A percentile compares a stretch with the other conserved stretches of the same genome.
Conservation (phyloP, 306 rosid genomes). For the Sophora flavescens region DNA sequence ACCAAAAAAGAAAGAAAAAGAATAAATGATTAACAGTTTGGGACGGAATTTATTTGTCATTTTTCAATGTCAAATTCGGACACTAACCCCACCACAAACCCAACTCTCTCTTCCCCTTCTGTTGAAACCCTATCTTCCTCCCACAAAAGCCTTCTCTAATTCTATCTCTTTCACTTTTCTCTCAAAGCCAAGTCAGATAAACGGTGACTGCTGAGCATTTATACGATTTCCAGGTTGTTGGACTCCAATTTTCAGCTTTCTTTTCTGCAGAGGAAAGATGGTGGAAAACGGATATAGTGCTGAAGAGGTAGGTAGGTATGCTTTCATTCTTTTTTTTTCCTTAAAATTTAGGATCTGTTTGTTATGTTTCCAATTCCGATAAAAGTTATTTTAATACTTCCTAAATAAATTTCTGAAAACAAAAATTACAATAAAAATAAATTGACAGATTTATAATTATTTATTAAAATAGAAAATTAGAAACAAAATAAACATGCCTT, state of each 20-base stretch:
- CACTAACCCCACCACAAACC: too few species aligned
- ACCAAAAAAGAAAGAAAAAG: too few species aligned
- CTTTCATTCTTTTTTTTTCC: neutral
- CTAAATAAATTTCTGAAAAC: too few species aligned
- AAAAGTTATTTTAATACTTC: too few species aligned
- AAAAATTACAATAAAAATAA: too few species aligned
- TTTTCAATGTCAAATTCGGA: too few species aligned
- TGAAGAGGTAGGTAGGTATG: slow-evolving; percentile 7
- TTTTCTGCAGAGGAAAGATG: neutral
- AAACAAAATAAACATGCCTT: too few species aligned
- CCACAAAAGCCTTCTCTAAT: neutral
- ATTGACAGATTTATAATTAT: too few species aligned
- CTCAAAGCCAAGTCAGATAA: neutral
- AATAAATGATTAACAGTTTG: too few species aligned
- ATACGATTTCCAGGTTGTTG: neutral
- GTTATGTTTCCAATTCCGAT: too few species aligned
- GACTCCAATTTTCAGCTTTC: neutral
- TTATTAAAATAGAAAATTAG: too few species aligned
- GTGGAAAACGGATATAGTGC: neutral
- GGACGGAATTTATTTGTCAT: neutral
- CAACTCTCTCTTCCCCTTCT: slow-evolving; percentile 10
- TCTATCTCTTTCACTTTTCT: neutral
- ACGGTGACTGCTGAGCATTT: neutral
- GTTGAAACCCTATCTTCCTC: slow-evolving; percentile 14
- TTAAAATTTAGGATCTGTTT: too few species aligned